Percentiles rank a stretch among this genome's conserved stretches.
These are phyloP conservation scores for Tolypocladium capitatum DNA, from an alignment of 2,329 filamentous ascomycete species.

Conservation along the genomic window DNA sequence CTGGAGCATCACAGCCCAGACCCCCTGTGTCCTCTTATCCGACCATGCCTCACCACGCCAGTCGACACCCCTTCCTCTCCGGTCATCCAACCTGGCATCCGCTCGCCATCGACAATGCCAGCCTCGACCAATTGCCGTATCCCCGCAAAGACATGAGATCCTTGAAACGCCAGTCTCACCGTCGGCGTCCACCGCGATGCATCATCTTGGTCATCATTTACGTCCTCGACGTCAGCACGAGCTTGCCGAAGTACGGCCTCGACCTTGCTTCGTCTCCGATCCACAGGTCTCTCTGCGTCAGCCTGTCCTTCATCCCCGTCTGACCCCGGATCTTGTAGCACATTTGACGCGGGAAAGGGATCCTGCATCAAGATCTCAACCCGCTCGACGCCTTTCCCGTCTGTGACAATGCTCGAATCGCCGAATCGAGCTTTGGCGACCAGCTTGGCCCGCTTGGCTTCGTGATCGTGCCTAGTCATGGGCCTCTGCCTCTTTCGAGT, in stretches of 20 bases:
- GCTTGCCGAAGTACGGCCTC: constrained; percentile 20
- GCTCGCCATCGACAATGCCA: constrained; percentile 60
- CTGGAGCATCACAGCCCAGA: constrained; percentile 30
- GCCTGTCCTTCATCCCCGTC: constrained; percentile 12
- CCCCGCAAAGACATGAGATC: constrained; percentile 68
- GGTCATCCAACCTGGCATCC: constrained; percentile 84
- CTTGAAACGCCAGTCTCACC: constrained; percentile 56
- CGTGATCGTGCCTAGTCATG: constrained; percentile 15
- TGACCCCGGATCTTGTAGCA: constrained; percentile 5
- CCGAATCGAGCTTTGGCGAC: constrained; percentile 62
- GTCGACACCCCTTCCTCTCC: constrained; percentile 72
- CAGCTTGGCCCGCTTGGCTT: constrained; percentile 44
- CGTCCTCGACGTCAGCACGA: constrained; percentile 9
- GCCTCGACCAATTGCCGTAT: constrained; percentile 65
- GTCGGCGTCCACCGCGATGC: constrained; percentile 18
- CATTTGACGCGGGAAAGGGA: constrained; percentile 28
- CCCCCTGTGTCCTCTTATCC: constrained; percentile 46
- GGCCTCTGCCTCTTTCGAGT: constrained; percentile 14
- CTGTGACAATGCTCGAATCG: constrained; percentile 36
- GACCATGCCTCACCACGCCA: constrained; percentile 53
- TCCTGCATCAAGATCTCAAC: constrained; percentile 48
- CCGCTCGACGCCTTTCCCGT: constrained; percentile 48
- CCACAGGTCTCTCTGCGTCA: constrained; percentile 5
- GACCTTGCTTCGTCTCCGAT: constrained; percentile 20
- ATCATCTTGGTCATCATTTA: constrained; percentile 13